Evolutionary conservation across 2,329 filamentous ascomycete species (phyloP), one percentile per base, ranked within the genome.

Genomic region (Colletotrichum destructivum): DNA sequence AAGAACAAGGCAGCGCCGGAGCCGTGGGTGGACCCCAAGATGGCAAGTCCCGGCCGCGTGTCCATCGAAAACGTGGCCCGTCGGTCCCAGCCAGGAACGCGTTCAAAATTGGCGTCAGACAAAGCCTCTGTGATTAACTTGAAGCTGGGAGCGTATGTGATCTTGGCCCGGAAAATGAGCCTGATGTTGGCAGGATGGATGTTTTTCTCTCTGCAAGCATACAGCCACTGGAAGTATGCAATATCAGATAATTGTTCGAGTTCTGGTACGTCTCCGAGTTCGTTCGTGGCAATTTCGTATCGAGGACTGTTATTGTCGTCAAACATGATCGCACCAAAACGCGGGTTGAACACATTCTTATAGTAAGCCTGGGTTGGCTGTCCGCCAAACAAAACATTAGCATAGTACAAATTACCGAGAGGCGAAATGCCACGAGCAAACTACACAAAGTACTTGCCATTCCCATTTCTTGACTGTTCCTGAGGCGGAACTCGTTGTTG

Each of bases 201-300:
- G 0, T 12, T 11, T 0, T 38, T 55, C 0, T 4, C 26, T 0
- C 18, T 6, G 57, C 65, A 62, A 11, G 21, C 56, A 6, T 13
- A 12, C 2, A 54, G 46, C 65, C 65, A 67, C 38, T 67, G 56
- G 23, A 67, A 67, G 26, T 44, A 67, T 18, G 56, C 35, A 38
- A 67, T 3, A 26, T 67, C 65, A 21, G 65, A 67, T 9, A 62
- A n/a, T 4, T 38, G 49, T 15, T 62, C 49, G 18, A 62, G 23
- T 7, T 67, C 65, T 0, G 65, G 65, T 1, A 62, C 18, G 31
- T 35, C 8, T 35, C 31, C 31, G 26, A 16, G 23, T 2, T 16
- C 56, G 44, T 9, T 18, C 5, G 2, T 16, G 8, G 35, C 6
- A 11, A 15, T 16, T 12, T n/a, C 12, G 15, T 6, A 2, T 16